Base-by-base conservation (phyloP, 1,284 basidiomycete species). In the Chiua sp. region DNA sequence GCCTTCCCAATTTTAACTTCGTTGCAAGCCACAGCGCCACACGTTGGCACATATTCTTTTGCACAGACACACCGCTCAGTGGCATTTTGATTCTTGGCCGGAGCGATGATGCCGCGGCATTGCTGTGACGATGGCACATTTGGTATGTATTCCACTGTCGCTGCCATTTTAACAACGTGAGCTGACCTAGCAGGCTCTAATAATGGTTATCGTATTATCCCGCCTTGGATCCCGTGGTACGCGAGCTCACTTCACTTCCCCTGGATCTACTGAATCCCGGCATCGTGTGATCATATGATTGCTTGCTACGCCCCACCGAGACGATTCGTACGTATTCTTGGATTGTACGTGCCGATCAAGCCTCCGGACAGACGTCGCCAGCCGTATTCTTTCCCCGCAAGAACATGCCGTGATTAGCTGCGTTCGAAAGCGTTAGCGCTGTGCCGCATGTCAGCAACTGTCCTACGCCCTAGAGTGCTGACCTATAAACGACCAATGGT, bases 401-500 rank as follows among this genome's bases (percentile, higher is more conserved):
- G 42, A n/a, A 44, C n/a, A 44, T 22, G n/a, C n/a, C 42, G 42
- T 44, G 20, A 44, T 22, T 22, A 42, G 20, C 39, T 42, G 30
- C 30, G 37, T 20, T 39, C 37, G 42, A 44, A 44, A n/a, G 42
- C 42, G 20, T 44, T 44, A n/a, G 22, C n/a, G 42, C n/a, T 44
- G 42, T 44, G 30, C 47, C 57, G 46, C 44, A 20, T 22, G 33
- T 20, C 51, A 35, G 48, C 26, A 51, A 20, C 39, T 12, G 23
- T 39, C 48, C 35, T 50, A 23, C 56, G 3, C 18, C 16, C 52
- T 39, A 18, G 23, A 39, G 37, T 20, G 18, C 5, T 16, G 5
- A 53, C 32, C 6, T 71, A 72, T 72, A 71, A 69, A 63, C 59
- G 44, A 42, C 22, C 35, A 22, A n/a, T 44, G 42, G 42, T 44